Percentiles rank a stretch among this genome's conserved stretches.
Evolutionary conservation across 768 basidiomycete genomes (phyloP).

Genomic region (Rubroboletus satanas): DNA sequence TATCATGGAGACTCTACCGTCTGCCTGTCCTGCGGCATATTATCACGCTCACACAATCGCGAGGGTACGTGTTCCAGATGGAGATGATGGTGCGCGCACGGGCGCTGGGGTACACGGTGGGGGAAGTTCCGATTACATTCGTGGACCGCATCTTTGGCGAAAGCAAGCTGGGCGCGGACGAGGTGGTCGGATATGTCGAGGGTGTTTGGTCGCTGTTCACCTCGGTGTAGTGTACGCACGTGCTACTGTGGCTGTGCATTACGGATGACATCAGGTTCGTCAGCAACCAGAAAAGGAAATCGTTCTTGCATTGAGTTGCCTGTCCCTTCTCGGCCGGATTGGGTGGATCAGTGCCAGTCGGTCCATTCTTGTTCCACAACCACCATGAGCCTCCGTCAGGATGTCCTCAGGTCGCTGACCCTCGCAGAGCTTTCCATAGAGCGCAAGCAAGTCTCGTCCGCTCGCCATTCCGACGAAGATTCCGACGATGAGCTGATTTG

Average conservation of each 20-base stretch:
- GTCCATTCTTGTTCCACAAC: conserved; percentile 10
- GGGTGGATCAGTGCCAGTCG: background rate
- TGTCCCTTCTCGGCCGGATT: background rate
- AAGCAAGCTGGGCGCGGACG: conserved; percentile 85
- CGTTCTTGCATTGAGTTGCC: background rate
- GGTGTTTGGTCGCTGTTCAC: conserved; percentile 81
- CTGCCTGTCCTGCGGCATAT: conserved; percentile 73
- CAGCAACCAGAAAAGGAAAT: conserved; percentile 12
- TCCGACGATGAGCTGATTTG: conserved; percentile 67
- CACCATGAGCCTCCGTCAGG: conserved; percentile 68
- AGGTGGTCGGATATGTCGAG: conserved; percentile 82
- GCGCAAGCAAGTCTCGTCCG: conserved; percentile 17
- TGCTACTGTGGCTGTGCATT: conserved; percentile 4
- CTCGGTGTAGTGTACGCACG: conserved; percentile 46
- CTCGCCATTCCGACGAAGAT: conserved; percentile 39
- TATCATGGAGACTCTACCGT: conserved; percentile 61
- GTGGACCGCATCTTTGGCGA: conserved; percentile 93
- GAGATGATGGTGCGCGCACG: conserved; percentile 94
- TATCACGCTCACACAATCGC: conserved; percentile 79
- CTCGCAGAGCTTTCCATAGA: conserved; percentile 32
- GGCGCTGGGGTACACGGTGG: conserved; percentile 78
- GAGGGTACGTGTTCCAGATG: conserved; percentile 97
- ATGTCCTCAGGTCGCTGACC: conserved; percentile 57
- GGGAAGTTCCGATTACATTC: conserved; percentile 92
- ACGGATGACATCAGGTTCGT: conserved; percentile 23